Evolutionary conservation across 2,329 filamentous ascomycete genomes (phyloP), one percentile per base, ranked within the genome.

Genomic region (Drechslerella stenobrocha): DNA sequence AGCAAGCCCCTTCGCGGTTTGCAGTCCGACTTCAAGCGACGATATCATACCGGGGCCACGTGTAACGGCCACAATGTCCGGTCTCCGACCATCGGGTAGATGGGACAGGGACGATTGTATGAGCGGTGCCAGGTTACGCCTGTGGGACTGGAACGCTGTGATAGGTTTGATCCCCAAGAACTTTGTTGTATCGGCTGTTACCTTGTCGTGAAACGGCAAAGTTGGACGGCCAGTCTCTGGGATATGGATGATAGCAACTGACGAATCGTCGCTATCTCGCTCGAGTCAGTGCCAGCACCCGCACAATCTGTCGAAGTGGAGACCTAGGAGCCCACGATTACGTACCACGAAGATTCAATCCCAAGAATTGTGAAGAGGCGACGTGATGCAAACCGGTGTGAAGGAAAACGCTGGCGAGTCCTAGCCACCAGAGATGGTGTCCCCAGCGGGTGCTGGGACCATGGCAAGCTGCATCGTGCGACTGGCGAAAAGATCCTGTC

Each of bases 31-130:
- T 18, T 84, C 82, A 26, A 98, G 80, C 73, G 89, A 90, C 3
- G 87, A 82, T 26, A 83, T 79, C 88, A 96, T 96, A 18, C 93
- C 93, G 0, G 93, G 93, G 0, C 93, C 93, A 58, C 92, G 83
- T 4, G 93, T 97, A 13, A 88, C 91, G 4, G 88, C 84, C n/a
- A 98, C 81, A 70, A 96, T 88, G 77, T 96, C 88, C 0, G 89
- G 90, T 70, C 76, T 53, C 44, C 58, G 26, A 20, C 63, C 63
- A 46, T 79, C 42, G 0, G 82, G 82, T 1, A 93, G 79, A 30
- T 77, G 74, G 1, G 75, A 71, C 9, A 93, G 75, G 1, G 89
- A 87, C 67, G 82, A 81, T 48, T 81, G 76, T 22, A 96, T 78
- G 13, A 97, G 82, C 0, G 77, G 78, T 2, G 86, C 86, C 2